phyloP scores from a whole-genome alignment of 148 eudicot species.

The Chenopodium formosanum region DNA sequence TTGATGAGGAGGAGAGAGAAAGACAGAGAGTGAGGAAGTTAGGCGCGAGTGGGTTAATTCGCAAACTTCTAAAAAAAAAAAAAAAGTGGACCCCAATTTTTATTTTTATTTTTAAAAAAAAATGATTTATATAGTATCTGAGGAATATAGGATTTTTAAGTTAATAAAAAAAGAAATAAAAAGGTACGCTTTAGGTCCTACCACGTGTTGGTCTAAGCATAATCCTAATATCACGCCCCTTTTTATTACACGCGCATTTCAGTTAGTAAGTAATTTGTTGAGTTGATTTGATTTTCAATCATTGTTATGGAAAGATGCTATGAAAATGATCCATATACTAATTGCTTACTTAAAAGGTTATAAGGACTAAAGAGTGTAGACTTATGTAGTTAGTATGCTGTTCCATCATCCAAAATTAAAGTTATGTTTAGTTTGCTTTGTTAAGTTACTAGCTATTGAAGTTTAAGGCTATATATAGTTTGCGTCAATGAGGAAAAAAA shows the following conservation, averaged over 20 bases:
- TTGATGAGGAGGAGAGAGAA: neutral
- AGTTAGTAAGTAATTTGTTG: neutral
- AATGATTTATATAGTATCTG: neutral
- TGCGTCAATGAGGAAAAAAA: too few species aligned
- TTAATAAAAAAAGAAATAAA: too few species aligned
- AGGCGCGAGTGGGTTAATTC: constrained; percentile 8
- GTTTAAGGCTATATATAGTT: too few species aligned
- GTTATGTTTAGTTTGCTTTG: too few species aligned
- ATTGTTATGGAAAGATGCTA: neutral
- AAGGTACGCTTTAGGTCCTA: neutral
- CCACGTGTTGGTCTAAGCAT: neutral
- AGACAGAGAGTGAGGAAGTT: neutral
- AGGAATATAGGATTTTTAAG: neutral
- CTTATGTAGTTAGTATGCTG: too few species aligned
- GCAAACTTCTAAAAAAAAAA: neutral
- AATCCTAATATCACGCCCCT: neutral
- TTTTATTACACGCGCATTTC: neutral
- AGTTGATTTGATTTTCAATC: neutral
- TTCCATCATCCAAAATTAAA: too few species aligned
- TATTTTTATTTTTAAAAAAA: neutral
- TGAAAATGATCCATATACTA: too few species aligned
- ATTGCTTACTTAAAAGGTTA: too few species aligned
- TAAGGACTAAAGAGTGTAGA: too few species aligned
- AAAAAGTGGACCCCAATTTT: neutral
- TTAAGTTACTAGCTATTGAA: too few species aligned